phyloP scores from a whole-genome alignment of 495 filamentous ascomycete genomes.

The Penicillium pulvis region DNA sequence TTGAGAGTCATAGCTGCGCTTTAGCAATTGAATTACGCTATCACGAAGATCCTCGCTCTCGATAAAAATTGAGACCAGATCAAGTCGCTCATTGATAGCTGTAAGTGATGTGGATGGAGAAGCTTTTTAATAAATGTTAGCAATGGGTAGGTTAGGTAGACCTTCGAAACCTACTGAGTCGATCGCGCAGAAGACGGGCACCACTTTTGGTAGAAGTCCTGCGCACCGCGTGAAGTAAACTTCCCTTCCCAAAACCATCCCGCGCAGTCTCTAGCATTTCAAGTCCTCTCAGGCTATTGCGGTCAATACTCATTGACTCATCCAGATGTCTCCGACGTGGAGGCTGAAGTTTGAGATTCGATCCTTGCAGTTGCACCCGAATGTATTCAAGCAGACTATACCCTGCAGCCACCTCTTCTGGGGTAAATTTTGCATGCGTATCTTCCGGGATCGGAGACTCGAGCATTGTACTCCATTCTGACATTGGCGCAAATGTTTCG shows the following conservation, averaged over 20 bases:
- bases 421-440: slow-evolving; percentile 42
- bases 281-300: slow-evolving; percentile 82
- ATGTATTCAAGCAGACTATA: slow-evolving; percentile 81
- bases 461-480: slow-evolving; percentile 74
- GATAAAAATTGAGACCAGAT: slow-evolving; percentile 77
- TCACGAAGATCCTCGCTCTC: slow-evolving; percentile 64
- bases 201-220: slow-evolving; percentile 90
- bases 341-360: slow-evolving; percentile 83
- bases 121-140: slow-evolving; percentile 40
- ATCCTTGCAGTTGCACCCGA: slow-evolving; percentile 70
- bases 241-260: slow-evolving; percentile 74
- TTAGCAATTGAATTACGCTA: slow-evolving; percentile 64
- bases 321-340: slow-evolving; percentile 69
- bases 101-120: slow-evolving; percentile 82
- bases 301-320: slow-evolving; percentile 88
- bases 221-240: slow-evolving; percentile 83
- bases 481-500: slow-evolving; percentile 41
- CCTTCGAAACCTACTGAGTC: slow-evolving; percentile 63
- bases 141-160: not conserved
- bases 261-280: slow-evolving; percentile 85
- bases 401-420: slow-evolving; percentile 61
- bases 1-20: slow-evolving; percentile 80
- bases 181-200: slow-evolving; percentile 74
- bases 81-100: slow-evolving; percentile 77
- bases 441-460: slow-evolving; percentile 60